These are phyloP conservation scores for Alternaria gaisen DNA, from an alignment of 2,329 filamentous ascomycete species.

Conservation along the genomic window DNA sequence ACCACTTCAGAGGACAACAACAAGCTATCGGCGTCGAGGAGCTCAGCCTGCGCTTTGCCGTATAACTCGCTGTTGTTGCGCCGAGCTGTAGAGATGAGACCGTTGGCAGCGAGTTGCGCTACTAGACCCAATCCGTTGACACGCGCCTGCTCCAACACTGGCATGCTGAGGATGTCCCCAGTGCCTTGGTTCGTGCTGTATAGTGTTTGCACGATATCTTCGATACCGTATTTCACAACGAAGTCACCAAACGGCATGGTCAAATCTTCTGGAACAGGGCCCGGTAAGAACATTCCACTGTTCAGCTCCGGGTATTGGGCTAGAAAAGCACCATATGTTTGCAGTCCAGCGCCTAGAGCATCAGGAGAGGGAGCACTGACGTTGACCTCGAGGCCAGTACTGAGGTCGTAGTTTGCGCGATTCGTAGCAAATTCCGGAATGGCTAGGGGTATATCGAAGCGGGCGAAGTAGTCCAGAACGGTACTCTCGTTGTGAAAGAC, in stretches of 20 bases:
- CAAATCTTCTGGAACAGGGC: conserved; percentile 58
- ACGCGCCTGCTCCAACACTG: conserved; percentile 48
- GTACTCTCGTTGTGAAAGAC: conserved; percentile 53
- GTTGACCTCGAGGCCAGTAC: conserved; percentile 28
- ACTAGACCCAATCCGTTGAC: conserved; percentile 9
- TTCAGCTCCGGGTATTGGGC: conserved; percentile 8
- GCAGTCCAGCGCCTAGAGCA: neutral
- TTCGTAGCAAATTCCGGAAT: neutral
- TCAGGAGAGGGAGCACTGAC: conserved; percentile 4
- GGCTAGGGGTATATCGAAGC: conserved; percentile 22
- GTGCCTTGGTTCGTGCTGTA: conserved; percentile 2
- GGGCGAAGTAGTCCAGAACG: conserved; percentile 37
- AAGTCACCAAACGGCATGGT: conserved; percentile 60
- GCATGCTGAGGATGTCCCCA: conserved; percentile 53
- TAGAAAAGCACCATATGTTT: neutral
- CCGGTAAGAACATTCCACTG: conserved; percentile 56
- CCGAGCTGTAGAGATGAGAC: conserved; percentile 12
- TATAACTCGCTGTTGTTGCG: conserved; percentile 15
- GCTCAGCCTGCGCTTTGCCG: conserved; percentile 15
- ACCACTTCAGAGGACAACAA: conserved; percentile 18
- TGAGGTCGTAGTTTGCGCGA: conserved; percentile 38
- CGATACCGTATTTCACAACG: conserved; percentile 58
- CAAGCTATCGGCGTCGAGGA: conserved; percentile 13
- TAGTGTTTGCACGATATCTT: conserved; percentile 36
- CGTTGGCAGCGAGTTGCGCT: neutral